Base-by-base conservation (phyloP, 2,329 filamentous ascomycete species). In the Aspergillus clavatus region DNA sequence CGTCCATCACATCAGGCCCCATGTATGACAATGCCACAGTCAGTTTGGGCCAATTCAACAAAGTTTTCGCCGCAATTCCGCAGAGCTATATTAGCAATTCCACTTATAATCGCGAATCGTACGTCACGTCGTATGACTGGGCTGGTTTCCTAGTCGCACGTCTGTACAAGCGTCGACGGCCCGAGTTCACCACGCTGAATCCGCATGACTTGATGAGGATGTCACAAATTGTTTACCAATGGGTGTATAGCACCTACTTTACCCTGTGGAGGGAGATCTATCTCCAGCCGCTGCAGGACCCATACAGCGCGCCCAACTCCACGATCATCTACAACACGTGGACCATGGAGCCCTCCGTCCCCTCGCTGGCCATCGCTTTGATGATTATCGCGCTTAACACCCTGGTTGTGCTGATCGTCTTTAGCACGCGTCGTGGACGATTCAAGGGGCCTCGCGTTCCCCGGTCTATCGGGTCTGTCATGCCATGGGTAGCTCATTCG, bases 171-270 rank as follows among this genome's bases (percentile, higher is more conserved):
- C 59, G 56, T n/a, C 50, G 46, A 18, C 52, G 58, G 18, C 38
- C 56, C 3, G 43, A 54, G 1, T 52, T 65, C 21, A 52, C 54
- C n/a, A 46, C 56, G 0, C 48, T 66, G 10, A 42, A 62, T n/a
- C n/a, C 55, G 0, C 24, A 23, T 3, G 46, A 48, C 7, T 37
- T 66, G 33, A 61, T 54, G 4, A 36, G 52, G 8, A 45, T 63
- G 18, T 63, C 61, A 8, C 56, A 55, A 28, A 53, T 42, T 4
- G 61, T 66, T 6, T 66, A 65, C 31, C 59, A 63, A 41, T 66
- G 62, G 62, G 63, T 65, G 1, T 66, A 64, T 39, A 58, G 58
- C 36, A 65, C 63, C 10, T 66, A 66, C 38, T 65, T 66, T 38
- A 61, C 62, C 1, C 51, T 65, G n/a, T 66, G 62, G 62, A 57